phyloP scores from a whole-genome alignment of 2,329 filamentous ascomycete species.

The Juglanconis sp. region DNA sequence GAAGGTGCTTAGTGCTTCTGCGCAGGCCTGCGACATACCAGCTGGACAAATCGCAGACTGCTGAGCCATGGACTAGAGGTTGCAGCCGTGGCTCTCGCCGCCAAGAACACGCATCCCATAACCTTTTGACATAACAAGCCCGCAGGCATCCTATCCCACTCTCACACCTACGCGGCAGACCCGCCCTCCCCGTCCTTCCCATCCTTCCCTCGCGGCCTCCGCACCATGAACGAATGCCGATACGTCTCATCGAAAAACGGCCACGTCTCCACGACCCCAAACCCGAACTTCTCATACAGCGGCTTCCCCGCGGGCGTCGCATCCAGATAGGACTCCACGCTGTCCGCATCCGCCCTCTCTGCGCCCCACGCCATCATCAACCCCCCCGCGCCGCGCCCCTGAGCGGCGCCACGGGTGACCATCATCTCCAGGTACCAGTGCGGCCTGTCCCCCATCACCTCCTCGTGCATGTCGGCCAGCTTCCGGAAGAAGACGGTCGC shows the following conservation, averaged over 20 bases:
- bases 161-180: background rate
- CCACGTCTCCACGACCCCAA: constrained; percentile 34
- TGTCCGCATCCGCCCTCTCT: constrained; percentile 40
- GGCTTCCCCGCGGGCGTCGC: constrained; percentile 44
- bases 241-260: constrained; percentile 32
- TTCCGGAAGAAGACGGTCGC: constrained; percentile 39
- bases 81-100: background rate
- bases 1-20: too few relatives aligned
- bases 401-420: constrained; percentile 38
- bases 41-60: too few relatives aligned
- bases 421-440: constrained; percentile 51
- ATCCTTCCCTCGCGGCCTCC: constrained; percentile 16
- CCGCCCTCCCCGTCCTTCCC: background rate
- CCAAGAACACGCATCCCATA: too few relatives aligned
- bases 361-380: constrained; percentile 46
- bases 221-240: constrained; percentile 35
- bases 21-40: too few relatives aligned
- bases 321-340: constrained; percentile 46
- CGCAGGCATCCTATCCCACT: background rate
- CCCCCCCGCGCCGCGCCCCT: constrained; percentile 44
- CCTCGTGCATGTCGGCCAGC: constrained; percentile 32
- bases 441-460: constrained; percentile 36
- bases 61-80: too few relatives aligned
- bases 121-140: too few relatives aligned
- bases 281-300: constrained; percentile 49